Percentiles rank a stretch among this genome's conserved stretches.
Conservation (phyloP, 768 basidiomycete species). For the Infundibulicybe gibba region DNA sequence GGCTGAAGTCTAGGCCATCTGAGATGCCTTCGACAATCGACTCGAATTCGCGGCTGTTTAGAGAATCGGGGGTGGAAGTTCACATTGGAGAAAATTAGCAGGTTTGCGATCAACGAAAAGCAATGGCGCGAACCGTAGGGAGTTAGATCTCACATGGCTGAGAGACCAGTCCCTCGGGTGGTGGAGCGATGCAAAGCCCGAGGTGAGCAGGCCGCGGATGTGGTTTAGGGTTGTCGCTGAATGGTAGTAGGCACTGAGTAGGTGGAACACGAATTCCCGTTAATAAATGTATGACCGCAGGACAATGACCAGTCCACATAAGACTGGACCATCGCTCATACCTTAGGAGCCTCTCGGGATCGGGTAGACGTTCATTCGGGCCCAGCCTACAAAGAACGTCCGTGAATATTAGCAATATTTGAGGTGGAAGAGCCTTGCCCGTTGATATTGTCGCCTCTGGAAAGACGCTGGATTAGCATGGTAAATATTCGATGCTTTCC, state of each 20-base stretch:
- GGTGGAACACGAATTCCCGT: not conserved
- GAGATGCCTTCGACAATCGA: slow-evolving; percentile 78
- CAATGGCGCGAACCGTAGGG: slow-evolving; percentile 51
- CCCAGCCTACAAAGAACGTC: slow-evolving; percentile 38
- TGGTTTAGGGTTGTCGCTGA: slow-evolving; percentile 93
- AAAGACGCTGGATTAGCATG: not conserved
- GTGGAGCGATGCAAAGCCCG: slow-evolving; percentile 91
- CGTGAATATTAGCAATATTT: slow-evolving; percentile 9
- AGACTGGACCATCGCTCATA: slow-evolving; percentile 18
- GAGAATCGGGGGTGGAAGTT: slow-evolving; percentile 1
- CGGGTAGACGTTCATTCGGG: slow-evolving; percentile 77
- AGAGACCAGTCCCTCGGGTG: slow-evolving; percentile 92
- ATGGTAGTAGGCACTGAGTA: slow-evolving; percentile 87
- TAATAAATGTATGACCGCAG: not conserved
- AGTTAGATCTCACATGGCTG: slow-evolving; percentile 82
- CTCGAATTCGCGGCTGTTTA: slow-evolving; percentile 73
- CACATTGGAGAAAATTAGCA: not conserved
- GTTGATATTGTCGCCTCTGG: slow-evolving; percentile 95
- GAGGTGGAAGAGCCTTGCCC: slow-evolving; percentile 44
- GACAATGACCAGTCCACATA: not conserved
- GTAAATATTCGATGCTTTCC: too few relatives aligned
- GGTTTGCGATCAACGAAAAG: not conserved
- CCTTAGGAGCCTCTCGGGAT: slow-evolving; percentile 88
- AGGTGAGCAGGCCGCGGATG: slow-evolving; percentile 81
- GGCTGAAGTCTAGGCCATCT: slow-evolving; percentile 91